Percentiles rank a stretch among this genome's conserved stretches.
These are phyloP conservation scores for Cucurbita ficifolia DNA, from an alignment of 306 rosid genomes.

Conservation along the genomic window DNA sequence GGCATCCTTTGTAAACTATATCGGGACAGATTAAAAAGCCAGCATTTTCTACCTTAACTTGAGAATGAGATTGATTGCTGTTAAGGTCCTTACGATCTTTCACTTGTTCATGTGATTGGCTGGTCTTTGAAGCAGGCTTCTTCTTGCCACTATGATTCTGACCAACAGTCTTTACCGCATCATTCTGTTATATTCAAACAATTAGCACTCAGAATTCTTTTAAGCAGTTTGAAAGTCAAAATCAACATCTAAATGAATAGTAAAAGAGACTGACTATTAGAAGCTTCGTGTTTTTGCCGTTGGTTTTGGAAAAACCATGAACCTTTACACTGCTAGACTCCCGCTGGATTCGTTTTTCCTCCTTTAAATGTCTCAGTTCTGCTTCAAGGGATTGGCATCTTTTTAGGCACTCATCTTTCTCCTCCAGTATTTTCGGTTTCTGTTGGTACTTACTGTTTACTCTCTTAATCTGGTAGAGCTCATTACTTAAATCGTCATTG, in stretches of 20 bases:
- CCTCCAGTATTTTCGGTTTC: conserved; percentile 22
- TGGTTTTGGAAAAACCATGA: conserved; percentile 15
- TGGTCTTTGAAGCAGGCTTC: conserved; percentile 35
- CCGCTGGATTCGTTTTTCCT: conserved; percentile 18
- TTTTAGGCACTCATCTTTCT: conserved; percentile 17
- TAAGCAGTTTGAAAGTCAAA: conserved; percentile 4
- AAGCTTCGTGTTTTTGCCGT: conserved; percentile 26
- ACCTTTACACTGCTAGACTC: conserved; percentile 16
- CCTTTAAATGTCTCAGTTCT: conserved; percentile 19
- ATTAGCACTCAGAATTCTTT: conserved; percentile 4
- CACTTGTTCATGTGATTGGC: conserved; percentile 25
- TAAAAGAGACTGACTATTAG: conserved; percentile 34
- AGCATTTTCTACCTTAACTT: conserved; percentile 36
- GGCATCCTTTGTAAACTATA: background rate
- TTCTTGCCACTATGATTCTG: conserved; percentile 35
- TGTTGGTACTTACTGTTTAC: conserved; percentile 15
- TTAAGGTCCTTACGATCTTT: conserved; percentile 29
- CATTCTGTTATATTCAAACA: conserved; percentile 30
- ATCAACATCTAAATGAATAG: conserved; percentile 11
- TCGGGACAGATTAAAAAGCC: background rate
- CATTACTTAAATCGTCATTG: conserved; percentile 12
- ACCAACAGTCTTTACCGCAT: conserved; percentile 32
- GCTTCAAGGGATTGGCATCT: conserved; percentile 20
- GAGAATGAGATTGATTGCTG: conserved; percentile 28
- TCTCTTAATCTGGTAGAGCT: conserved; percentile 5